These are phyloP conservation scores for Mortierella alpina DNA, from an alignment of 192 early-diverging fungal genomes.

Conservation along the genomic window DNA sequence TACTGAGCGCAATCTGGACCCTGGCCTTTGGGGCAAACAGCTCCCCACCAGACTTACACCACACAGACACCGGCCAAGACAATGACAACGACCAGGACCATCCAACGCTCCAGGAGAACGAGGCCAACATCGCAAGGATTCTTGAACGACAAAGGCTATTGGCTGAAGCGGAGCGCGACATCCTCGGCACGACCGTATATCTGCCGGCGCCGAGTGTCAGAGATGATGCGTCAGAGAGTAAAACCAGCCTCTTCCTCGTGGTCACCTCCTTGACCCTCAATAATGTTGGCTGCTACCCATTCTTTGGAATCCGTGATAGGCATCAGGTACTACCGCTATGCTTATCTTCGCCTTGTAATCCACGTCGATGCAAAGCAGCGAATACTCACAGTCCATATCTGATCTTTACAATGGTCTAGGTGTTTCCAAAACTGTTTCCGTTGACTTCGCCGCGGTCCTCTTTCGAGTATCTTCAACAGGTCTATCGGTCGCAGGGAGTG, in stretches of 20 bases:
- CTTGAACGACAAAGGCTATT: conserved; percentile 18
- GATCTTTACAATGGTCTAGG: neutral
- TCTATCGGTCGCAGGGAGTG: conserved; percentile 45
- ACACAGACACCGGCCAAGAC: neutral
- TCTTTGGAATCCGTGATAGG: conserved; percentile 48
- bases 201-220: conserved; percentile 26
- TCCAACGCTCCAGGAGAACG: neutral
- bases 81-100: neutral
- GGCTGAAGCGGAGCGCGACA: conserved; percentile 32
- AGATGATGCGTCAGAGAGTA: conserved; percentile 44
- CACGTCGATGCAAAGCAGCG: neutral
- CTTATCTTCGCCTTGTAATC: neutral
- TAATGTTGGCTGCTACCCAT: conserved; percentile 52
- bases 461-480: conserved; percentile 40
- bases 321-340: conserved; percentile 22
- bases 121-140: conserved; percentile 24
- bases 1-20: conserved; percentile 51
- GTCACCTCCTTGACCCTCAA: conserved; percentile 52
- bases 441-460: conserved; percentile 49
- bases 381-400: neutral
- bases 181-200: conserved; percentile 43
- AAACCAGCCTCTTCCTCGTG: conserved; percentile 46
- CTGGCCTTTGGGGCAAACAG: conserved; percentile 47
- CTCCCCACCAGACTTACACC: conserved; percentile 15
- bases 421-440: conserved; percentile 43